Evolutionary conservation across 305 asterid genomes (phyloP), one percentile per base, ranked within the genome.

Genomic region (Solanum aculeatissimum): DNA sequence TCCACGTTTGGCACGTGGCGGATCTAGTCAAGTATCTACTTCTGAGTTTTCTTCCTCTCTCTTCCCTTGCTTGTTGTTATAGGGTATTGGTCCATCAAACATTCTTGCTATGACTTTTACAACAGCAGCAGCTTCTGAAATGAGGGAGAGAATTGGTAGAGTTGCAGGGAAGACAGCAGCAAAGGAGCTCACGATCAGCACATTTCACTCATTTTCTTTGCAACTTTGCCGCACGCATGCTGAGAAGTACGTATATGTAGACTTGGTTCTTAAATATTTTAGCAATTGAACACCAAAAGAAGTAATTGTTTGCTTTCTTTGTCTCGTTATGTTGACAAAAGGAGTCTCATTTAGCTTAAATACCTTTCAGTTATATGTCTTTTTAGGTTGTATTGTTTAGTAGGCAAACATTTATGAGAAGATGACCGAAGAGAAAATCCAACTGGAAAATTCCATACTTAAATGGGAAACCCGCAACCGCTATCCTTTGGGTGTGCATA

Each of bases 71-170:
- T 74, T 60, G 40, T 89, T 74, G 71, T 87, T 86, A 19, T 88
- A 95, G 98, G 99, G 98, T 53, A 91, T 97, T 84, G 86, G 89
- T 86, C 92, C 98, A 23, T 92, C 94, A 89, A 90, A 94, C 89
- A 92, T 97, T 91, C 92, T 97, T 90, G 98, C 99, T 47, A 95
- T 95, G 99, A 95, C 99, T 82, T 97, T 95, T 89, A 97, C 98
- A 80, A 92, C 97, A 81, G 98, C 98, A 81, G 98, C 98, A 63
- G 97, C 98, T 84, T 93, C 98, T 83, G 99, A 97, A 94, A 95
- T 97, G 98, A 94, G 97, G 63, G 98, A 94, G 88, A 92, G 98
- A 86, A 92, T 95, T 83, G 98, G 97, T 85, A 85, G 89, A 89
- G 94, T 94, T 86, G 94, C 98, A 83, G 98, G 99, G 87, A 95